phyloP scores from a whole-genome alignment of 345 rosid species.

The Populus davidiana region DNA sequence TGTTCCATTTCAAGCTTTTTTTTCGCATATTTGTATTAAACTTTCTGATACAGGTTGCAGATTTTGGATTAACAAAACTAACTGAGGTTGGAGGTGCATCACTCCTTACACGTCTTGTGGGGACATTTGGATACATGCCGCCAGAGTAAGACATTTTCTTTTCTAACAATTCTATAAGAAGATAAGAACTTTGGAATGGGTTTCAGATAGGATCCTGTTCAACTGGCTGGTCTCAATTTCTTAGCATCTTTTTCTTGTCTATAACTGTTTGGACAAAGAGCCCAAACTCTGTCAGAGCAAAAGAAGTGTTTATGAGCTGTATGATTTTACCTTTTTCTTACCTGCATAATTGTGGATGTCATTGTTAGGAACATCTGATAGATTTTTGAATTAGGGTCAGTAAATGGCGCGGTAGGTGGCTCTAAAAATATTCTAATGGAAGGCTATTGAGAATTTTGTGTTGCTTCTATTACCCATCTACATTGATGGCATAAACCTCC shows the following conservation, averaged over 20 bases:
- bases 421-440: background rate
- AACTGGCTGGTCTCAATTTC: background rate
- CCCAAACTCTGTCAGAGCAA: background rate
- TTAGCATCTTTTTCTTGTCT: background rate
- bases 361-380: background rate
- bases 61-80: constrained; percentile 87
- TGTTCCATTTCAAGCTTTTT: constrained; percentile 5
- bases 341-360: background rate
- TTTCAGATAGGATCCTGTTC: background rate
- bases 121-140: constrained; percentile 99
- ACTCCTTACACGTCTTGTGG: constrained; percentile 70
- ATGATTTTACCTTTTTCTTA: background rate
- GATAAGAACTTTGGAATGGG: background rate
- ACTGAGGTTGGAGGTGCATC: constrained; percentile 78
- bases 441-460: background rate
- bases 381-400: background rate
- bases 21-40: constrained; percentile 4
- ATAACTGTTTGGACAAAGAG: background rate
- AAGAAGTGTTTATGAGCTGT: background rate
- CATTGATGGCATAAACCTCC: background rate
- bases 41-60: constrained; percentile 66
- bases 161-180: background rate
- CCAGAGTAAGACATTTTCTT: constrained; percentile 65
- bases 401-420: background rate
- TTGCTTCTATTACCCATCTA: background rate